A percentile compares a stretch with the other conserved stretches of the same genome.
These are phyloP conservation scores for Lophiotrema nucula DNA, from an alignment of 495 filamentous ascomycete genomes.

Conservation along the genomic window DNA sequence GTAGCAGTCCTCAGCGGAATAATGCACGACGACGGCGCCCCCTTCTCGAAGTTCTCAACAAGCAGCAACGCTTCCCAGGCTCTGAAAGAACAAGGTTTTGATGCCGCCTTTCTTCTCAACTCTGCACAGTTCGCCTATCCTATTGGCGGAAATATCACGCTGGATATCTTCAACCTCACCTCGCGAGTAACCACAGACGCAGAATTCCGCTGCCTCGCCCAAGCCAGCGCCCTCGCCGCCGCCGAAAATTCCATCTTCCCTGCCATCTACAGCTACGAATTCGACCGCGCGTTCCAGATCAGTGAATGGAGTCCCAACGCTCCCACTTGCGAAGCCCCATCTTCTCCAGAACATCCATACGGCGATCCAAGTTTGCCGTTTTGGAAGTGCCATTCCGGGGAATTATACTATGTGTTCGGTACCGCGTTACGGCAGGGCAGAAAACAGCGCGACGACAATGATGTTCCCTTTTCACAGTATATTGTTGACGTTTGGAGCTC, in stretches of 20 bases:
- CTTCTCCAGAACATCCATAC: constrained; percentile 37
- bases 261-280: constrained; percentile 48
- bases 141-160: not conserved
- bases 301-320: constrained; percentile 45
- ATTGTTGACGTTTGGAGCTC: constrained; percentile 35
- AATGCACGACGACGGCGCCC: constrained; percentile 51
- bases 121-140: constrained; percentile 29
- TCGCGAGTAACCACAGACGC: constrained; percentile 50
- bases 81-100: constrained; percentile 36
- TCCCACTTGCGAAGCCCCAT: constrained; percentile 47
- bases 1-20: constrained; percentile 39
- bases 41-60: constrained; percentile 41
- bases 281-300: constrained; percentile 55
- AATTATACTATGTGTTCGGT: constrained; percentile 50
- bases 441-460: constrained; percentile 33
- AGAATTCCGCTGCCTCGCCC: constrained; percentile 52
- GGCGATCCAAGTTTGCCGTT: constrained; percentile 48
- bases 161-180: constrained; percentile 45
- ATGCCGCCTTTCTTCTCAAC: constrained; percentile 37
- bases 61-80: constrained; percentile 44
- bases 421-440: constrained; percentile 31
- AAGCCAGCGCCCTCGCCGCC: constrained; percentile 47
- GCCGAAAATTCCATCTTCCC: constrained; percentile 38
- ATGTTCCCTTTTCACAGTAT: constrained; percentile 38
- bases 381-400: constrained; percentile 51